Base-by-base conservation (phyloP, 257 asterid genomes). In the Plantago elongata region DNA sequence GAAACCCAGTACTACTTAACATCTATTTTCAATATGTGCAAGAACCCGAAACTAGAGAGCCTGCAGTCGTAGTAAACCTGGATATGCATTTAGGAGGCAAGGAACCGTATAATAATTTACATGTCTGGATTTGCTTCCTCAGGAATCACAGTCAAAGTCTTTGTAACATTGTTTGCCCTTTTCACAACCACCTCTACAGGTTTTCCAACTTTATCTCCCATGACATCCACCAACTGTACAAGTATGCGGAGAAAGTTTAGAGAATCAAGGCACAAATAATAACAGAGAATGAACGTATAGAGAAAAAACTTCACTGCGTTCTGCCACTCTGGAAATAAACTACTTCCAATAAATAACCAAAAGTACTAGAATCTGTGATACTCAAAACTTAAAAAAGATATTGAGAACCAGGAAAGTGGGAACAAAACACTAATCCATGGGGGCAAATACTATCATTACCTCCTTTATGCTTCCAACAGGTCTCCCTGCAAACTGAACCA, bases 91-190 rank as follows among this genome's bases (percentile, higher is more conserved):
- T 89, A 78, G 40, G 40, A 34, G 40, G 40, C 40, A 34, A 34
- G 3, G 40, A 7, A 7, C 40, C 4, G 40, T 34, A 34, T 5
- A 34, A 34, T 34, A 3, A 34, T 34, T 34, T 34, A 90, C 93
- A 85, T 77, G 27, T 77, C 81, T 17, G 94, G 90, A 71, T 82
- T 86, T 64, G 91, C 95, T 74, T 90, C 96, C 30, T 75, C 90
- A 11, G 98, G 98, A 70, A 63, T 79, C 51, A 90, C 98, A 46
- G 82, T 78, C 77, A 90, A 65, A 30, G 85, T 90, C 48, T 43
- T 69, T 2, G 76, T 67, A 49, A 67, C 70, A 57, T 75, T 70
- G 11, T 71, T 75, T 18, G 74, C 74, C 66, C 98, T 79, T 72
- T 70, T 84, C 78, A 90, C 96, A 43, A 88, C 88, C 2, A 64